phyloP scores from a whole-genome alignment of 441 rosid genomes.

The Euphorbia celastroides region DNA sequence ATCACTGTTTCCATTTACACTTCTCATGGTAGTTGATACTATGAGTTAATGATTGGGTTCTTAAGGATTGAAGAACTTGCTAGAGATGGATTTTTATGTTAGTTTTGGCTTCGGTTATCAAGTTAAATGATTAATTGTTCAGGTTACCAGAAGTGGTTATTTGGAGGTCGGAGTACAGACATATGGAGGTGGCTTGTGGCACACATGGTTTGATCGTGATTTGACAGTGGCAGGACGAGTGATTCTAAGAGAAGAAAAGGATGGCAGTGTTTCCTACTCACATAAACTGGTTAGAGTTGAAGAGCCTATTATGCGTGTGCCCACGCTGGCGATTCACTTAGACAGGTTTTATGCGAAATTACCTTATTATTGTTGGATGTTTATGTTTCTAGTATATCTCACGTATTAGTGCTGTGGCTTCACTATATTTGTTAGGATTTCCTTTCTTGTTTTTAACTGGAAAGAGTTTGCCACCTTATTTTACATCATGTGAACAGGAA shows the following conservation, averaged over 20 bases:
- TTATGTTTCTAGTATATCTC: background rate
- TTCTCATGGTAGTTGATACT: background rate
- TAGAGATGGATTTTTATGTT: background rate
- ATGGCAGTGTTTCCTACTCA: conserved; percentile 49
- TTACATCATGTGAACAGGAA: conserved; percentile 41
- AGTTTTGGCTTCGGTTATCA: background rate
- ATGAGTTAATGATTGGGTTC: background rate
- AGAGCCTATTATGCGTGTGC: conserved; percentile 91
- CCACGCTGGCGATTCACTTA: conserved; percentile 90
- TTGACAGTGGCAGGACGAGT: conserved; percentile 91
- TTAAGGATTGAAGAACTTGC: background rate
- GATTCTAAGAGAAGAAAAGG: conserved; percentile 55
- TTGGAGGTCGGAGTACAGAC: conserved; percentile 91
- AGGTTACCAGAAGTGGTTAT: conserved; percentile 77
- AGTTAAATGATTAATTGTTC: conserved; percentile 19
- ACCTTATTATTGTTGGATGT: background rate
- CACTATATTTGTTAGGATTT: background rate
- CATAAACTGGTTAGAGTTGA: conserved; percentile 72
- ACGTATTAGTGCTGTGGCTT: background rate
- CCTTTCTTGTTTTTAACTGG: background rate
- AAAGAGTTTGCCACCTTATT: conserved; percentile 5
- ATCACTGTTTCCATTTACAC: background rate
- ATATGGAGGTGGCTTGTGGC: conserved; percentile 94
- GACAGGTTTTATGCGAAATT: conserved; percentile 56
- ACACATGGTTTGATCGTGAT: conserved; percentile 98